Conservation (phyloP, 1,284 basidiomycete genomes). For the Anthracocystis panici-leucophaei region DNA sequence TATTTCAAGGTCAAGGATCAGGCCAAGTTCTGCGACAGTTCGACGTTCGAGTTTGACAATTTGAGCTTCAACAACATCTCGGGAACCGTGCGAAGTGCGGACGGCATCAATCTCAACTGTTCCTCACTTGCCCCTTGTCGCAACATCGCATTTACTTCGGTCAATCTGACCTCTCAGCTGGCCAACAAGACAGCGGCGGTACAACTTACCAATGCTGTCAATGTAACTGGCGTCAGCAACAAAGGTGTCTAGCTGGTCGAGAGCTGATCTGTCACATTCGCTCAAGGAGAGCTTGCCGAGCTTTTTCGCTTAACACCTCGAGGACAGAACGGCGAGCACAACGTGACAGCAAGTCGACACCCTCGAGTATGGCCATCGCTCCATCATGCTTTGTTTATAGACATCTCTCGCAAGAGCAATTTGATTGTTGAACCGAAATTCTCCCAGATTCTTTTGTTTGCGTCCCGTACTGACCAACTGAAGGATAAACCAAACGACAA, state of each 20-base stretch:
- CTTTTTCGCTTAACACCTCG: no score
- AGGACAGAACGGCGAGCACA: no score
- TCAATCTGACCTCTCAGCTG: conserved; percentile 4
- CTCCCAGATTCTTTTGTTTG: no score
- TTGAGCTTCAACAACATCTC: conserved; percentile 14
- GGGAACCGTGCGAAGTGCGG: conserved; percentile 11
- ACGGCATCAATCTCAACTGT: conserved; percentile 17
- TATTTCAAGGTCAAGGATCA: conserved; percentile 24
- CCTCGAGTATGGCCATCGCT: no score
- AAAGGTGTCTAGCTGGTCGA: background rate
- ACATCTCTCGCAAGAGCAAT: no score
- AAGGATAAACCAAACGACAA: no score
- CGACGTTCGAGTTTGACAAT: conserved; percentile 17
- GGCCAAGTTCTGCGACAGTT: conserved; percentile 19
- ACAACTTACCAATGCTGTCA: conserved; percentile 9
- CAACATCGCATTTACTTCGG: conserved; percentile 9
- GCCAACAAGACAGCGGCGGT: conserved; percentile 7
- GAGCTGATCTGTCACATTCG: no score
- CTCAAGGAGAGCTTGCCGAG: no score
- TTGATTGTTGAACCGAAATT: no score
- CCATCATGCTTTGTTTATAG: no score
- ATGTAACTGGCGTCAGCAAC: conserved; percentile 6
- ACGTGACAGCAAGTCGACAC: no score
- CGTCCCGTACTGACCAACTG: no score
- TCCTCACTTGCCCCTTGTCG: conserved; percentile 11